Conservation (phyloP, 1,139 yeast species). For the Yarrowia galli region DNA sequence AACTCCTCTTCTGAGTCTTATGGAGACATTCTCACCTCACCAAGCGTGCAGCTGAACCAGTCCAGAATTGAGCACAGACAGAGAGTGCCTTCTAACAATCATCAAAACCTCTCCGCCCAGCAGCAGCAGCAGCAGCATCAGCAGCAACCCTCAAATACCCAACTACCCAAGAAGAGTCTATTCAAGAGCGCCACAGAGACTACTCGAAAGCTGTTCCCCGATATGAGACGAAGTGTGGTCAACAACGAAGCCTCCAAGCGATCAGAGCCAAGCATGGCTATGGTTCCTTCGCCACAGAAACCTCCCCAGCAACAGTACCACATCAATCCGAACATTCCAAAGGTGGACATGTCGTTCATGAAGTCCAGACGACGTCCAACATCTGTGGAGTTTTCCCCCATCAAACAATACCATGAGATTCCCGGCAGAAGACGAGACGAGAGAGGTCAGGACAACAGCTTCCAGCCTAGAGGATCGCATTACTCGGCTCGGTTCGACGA, state of each 20-base stretch:
- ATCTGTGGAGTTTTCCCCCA: slow-evolving; percentile 23
- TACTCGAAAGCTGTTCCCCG: slow-evolving; percentile 8
- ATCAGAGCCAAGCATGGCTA: slow-evolving; percentile 27
- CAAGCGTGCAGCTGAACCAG: slow-evolving; percentile 14
- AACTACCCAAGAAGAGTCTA: slow-evolving; percentile 1
- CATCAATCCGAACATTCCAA: slow-evolving; percentile 19
- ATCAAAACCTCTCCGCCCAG: background rate
- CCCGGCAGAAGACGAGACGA: slow-evolving; percentile 11
- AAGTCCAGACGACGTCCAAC: slow-evolving; percentile 11
- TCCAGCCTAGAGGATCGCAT: slow-evolving; percentile 10
- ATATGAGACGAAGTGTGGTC: slow-evolving; percentile 32
- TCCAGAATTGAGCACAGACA: slow-evolving; percentile 14
- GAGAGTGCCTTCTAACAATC: background rate
- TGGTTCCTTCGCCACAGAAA: slow-evolving; percentile 27
- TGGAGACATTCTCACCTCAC: slow-evolving; percentile 18
- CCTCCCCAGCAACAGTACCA: slow-evolving; percentile 11
- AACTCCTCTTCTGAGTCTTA: background rate
- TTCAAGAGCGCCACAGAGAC: slow-evolving; percentile 14
- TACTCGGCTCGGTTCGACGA: slow-evolving; percentile 19
- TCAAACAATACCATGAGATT: slow-evolving; percentile 31
- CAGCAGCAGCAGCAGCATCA: background rate
- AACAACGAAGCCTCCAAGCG: slow-evolving; percentile 14
- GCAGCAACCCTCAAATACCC: background rate
- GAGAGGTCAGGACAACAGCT: background rate
- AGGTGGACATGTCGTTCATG: slow-evolving; percentile 32